These are phyloP conservation scores for Blastocystis sp. DNA, from an alignment of 352 stramenopile species.

Conservation along the genomic window DNA sequence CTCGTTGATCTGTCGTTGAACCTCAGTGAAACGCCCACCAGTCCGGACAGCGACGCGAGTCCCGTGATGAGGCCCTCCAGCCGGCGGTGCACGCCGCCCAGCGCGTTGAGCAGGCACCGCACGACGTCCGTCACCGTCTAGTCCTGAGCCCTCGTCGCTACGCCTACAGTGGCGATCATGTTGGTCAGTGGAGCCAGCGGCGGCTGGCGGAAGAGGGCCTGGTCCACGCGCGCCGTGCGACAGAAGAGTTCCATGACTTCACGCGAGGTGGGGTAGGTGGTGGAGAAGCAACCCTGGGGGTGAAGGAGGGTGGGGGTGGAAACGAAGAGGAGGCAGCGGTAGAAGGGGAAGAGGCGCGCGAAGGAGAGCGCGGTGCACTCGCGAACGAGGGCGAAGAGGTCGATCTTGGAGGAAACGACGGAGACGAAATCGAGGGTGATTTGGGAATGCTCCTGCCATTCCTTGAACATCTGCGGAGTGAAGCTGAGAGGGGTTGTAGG, in stretches of 20 bases:
- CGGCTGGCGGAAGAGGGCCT: background rate
- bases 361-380: conserved; percentile 1
- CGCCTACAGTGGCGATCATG: background rate
- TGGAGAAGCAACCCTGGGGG: background rate
- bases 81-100: conserved; percentile 2
- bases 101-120: background rate
- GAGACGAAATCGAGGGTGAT: background rate
- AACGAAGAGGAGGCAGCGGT: conserved; percentile 6
- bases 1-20: background rate
- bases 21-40: background rate
- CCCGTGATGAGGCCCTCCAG: background rate
- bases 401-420: background rate
- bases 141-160: background rate
- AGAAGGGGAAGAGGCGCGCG: background rate
- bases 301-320: background rate
- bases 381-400: conserved; percentile 7
- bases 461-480: background rate
- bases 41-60: background rate
- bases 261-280: background rate
- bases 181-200: background rate
- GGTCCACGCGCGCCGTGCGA: background rate
- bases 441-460: background rate
- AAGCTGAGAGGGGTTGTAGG: too few species aligned
- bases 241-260: conserved; percentile 48
- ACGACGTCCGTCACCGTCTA: conserved; percentile 7